A percentile compares a stretch with the other conserved stretches of the same genome.
Conservation (phyloP, 106 monocot genomes). For the Iris macrosiphon region DNA sequence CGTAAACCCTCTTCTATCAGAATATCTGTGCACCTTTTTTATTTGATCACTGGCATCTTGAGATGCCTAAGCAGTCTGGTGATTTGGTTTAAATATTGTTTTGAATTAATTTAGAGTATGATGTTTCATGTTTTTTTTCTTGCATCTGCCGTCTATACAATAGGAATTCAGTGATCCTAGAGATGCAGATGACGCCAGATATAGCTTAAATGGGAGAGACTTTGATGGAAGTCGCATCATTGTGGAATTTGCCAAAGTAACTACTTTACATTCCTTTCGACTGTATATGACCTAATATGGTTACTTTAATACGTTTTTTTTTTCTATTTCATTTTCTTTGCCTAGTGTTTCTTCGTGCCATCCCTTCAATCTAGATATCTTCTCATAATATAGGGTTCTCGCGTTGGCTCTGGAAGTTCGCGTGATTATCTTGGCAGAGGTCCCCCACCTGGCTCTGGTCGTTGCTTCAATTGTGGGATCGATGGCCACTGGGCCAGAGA, state of each 20-base stretch:
- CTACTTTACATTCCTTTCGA: neutral
- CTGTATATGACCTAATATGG: neutral
- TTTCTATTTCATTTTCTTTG: neutral
- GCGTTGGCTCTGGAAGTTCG: constrained; percentile 58
- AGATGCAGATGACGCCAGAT: constrained; percentile 96
- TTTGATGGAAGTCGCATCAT: constrained; percentile 86
- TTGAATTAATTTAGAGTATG: constrained; percentile 11
- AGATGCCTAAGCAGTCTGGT: neutral
- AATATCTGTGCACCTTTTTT: neutral
- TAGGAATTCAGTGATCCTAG: constrained; percentile 93
- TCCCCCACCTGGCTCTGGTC: constrained; percentile 94
- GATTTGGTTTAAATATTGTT: neutral
- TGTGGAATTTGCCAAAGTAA: constrained; percentile 92
- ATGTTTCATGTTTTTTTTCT: constrained; percentile 5
- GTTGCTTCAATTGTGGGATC: constrained; percentile 95
- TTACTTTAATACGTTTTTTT: neutral
- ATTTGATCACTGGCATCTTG: neutral
- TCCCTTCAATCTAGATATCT: neutral
- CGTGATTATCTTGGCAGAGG: constrained; percentile 93
- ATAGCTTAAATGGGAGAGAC: constrained; percentile 74
- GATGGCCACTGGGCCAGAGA: constrained; percentile 99
- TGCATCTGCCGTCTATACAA: neutral
- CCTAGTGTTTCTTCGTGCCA: neutral
- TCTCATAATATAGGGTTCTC: constrained; percentile 37
- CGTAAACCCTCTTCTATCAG: constrained; percentile 15